These are phyloP conservation scores for Globisporangium echinulatum DNA, from an alignment of 352 stramenopile genomes.

Conservation along the genomic window DNA sequence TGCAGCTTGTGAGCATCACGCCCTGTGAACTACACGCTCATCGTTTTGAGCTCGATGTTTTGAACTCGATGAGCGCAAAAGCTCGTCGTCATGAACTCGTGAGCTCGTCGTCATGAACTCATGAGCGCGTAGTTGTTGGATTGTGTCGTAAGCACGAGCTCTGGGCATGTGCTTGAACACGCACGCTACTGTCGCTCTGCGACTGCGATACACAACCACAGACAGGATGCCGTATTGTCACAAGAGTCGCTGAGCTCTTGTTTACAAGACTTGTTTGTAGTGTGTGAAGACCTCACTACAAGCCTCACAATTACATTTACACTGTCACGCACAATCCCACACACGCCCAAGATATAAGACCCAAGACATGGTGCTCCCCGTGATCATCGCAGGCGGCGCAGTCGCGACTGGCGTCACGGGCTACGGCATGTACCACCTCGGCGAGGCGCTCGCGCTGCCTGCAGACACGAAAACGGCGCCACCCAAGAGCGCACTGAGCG, in stretches of 20 bases:
- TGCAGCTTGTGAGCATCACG: neutral
- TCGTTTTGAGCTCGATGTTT: no score
- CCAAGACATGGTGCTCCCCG: conserved; percentile 49
- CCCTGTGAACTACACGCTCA: neutral
- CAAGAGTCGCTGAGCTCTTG: neutral
- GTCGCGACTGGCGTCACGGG: conserved; percentile 35
- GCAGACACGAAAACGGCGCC: conserved; percentile 22
- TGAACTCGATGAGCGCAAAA: no score
- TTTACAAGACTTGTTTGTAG: neutral
- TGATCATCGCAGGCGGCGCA: conserved; percentile 53
- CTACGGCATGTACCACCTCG: conserved; percentile 67
- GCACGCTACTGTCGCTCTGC: neutral
- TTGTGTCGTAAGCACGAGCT: no score
- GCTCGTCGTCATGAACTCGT: no score
- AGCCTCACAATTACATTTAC: neutral
- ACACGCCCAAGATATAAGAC: neutral
- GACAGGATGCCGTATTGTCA: no score
- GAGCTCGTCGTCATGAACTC: no score
- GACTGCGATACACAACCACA: neutral
- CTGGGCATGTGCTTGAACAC: neutral
- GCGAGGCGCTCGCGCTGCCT: conserved; percentile 40
- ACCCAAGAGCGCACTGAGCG: conserved; percentile 31
- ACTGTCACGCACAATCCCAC: neutral
- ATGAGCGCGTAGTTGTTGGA: no score
- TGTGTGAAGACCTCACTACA: neutral